These are phyloP conservation scores for Entomortierella beljakovae DNA, from an alignment of 192 early-diverging fungal species.

Conservation along the genomic window DNA sequence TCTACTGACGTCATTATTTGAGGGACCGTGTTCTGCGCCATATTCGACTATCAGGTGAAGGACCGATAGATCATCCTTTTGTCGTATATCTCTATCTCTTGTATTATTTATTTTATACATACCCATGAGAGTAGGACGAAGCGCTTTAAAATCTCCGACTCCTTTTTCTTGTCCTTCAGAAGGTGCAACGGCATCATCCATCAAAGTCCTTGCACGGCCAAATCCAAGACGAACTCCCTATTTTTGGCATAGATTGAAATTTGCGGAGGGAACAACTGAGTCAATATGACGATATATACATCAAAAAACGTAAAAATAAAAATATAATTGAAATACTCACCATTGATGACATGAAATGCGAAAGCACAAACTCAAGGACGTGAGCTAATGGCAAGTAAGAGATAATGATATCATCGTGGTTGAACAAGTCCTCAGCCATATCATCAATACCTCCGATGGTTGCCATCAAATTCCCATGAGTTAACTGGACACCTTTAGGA, in stretches of 20 bases:
- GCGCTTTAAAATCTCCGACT: conserved; percentile 74
- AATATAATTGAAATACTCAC: conserved; percentile 11
- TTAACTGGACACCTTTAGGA: conserved; percentile 81
- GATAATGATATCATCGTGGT: conserved; percentile 56
- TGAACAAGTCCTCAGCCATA: conserved; percentile 33
- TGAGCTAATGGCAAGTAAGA: conserved; percentile 78
- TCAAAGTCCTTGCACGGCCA: conserved; percentile 73
- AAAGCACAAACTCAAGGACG: conserved; percentile 74
- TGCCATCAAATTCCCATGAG: conserved; percentile 75
- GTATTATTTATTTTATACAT: conserved; percentile 4
- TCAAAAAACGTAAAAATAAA: no score
- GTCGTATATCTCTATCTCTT: no score
- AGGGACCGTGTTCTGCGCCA: no score
- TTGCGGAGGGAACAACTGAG: not conserved
- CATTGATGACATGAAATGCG: conserved; percentile 58
- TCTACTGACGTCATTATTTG: no score
- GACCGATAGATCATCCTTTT: no score
- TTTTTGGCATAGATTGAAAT: not conserved
- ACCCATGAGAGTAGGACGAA: conserved; percentile 76
- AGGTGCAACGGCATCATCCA: conserved; percentile 65
- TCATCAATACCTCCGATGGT: conserved; percentile 56
- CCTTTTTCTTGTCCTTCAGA: conserved; percentile 60
- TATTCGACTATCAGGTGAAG: no score
- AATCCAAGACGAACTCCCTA: conserved; percentile 70
- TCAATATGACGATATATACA: conserved; percentile 1